Evolutionary conservation across 2,329 filamentous ascomycete species (phyloP), one percentile per base, ranked within the genome.

Genomic region (Calonectria pseudoreteaudii): DNA sequence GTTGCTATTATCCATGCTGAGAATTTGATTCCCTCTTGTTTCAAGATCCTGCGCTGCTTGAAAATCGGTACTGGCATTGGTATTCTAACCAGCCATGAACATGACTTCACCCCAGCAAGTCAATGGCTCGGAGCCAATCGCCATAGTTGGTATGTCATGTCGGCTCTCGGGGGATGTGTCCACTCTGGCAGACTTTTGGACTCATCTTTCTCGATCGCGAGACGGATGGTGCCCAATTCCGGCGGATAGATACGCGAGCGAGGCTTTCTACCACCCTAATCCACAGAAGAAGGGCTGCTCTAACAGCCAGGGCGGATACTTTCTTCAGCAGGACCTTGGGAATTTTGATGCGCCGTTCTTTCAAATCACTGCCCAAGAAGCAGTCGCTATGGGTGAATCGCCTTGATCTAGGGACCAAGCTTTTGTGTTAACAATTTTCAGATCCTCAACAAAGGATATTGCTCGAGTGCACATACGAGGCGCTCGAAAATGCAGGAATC

Each of bases 401-500:
- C 28, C 9, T 5, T 6, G 18, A 41, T 16, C 52, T 34, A 3
- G 28, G 16, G 11, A 34, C 28, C 1, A 11, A 18, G 26, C 2
- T 4, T 8, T 36, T 4, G n/a, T 30, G 7, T 38, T 72, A 34
- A 69, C 56, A 41, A n/a, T n/a, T 26, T 2, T 20, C 72, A 79
- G 89, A 91, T 60, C 89, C 89, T 0, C 88, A 90, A 74, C 88
- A 90, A 71, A 84, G 89, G 1, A 82, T 89, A 26, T 82, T 90
- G 10, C 83, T 90, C 1, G 89, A 91, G 78, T 89, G 87, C 72
- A 87, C 87, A 0, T 91, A 88, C 73, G 89, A 91, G 78, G 88
- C 88, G 0, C 82, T 90, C 11, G 89, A 91, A 75, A 89, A 87
- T 69, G 88, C 88, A 1, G 89, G 88, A 8, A 83, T 89, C 20